Percentiles rank a stretch among this genome's conserved stretches.
Conservation (phyloP, 148 eudicot species). For the Arbutus unedo region DNA sequence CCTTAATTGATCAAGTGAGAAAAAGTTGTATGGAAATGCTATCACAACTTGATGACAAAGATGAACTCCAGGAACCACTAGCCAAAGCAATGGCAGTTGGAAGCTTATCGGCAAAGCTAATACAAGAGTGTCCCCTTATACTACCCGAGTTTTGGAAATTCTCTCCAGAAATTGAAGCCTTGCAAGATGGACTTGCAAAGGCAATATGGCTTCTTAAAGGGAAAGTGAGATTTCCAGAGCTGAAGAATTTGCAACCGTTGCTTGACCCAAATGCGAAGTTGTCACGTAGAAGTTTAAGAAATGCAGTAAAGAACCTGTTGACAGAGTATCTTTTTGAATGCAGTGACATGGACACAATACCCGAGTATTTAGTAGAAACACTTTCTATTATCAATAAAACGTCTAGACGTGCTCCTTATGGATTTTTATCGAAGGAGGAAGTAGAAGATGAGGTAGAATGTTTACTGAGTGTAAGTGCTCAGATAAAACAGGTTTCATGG, state of each 20-base stretch:
- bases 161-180: slow-evolving; percentile 41
- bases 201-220: slow-evolving; percentile 46
- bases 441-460: slow-evolving; percentile 60
- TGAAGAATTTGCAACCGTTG: slow-evolving; percentile 39
- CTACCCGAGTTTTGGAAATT: slow-evolving; percentile 29
- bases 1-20: slow-evolving; percentile 29
- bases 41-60: slow-evolving; percentile 36
- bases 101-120: slow-evolving; percentile 37
- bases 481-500: slow-evolving; percentile 61
- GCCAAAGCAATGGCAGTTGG: slow-evolving; percentile 69
- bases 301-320: slow-evolving; percentile 44
- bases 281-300: slow-evolving; percentile 27
- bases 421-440: slow-evolving; percentile 33
- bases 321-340: slow-evolving; percentile 74
- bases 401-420: slow-evolving; percentile 19
- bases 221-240: slow-evolving; percentile 35
- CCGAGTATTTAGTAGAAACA: slow-evolving; percentile 40
- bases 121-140: slow-evolving; percentile 19
- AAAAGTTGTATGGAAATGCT: slow-evolving; percentile 38
- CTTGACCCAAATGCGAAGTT: slow-evolving; percentile 44
- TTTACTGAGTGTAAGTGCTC: slow-evolving; percentile 57
- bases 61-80: slow-evolving; percentile 48
- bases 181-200: slow-evolving; percentile 61
- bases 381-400: slow-evolving; percentile 45
- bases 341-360: slow-evolving; percentile 66